Evolutionary conservation across 768 basidiomycete genomes (phyloP), one percentile per base, ranked within the genome.

Genomic region (Boletus barrowsii): DNA sequence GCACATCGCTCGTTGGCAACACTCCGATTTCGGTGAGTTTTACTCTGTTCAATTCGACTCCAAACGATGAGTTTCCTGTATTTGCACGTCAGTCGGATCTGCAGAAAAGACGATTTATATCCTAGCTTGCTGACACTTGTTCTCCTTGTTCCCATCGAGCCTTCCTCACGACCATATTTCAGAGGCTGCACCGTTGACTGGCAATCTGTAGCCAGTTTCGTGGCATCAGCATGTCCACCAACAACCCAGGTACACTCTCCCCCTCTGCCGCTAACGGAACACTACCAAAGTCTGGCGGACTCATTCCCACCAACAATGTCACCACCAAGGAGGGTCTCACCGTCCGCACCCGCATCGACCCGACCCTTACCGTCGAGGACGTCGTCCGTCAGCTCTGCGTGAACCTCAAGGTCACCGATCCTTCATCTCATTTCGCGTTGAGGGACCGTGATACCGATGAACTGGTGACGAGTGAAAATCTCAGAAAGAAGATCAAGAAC

Each of bases 251-350:
- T 35, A 5, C 33, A 35, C 33, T 35, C 33, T 35, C 33, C 13
- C 69, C 58, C 72, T 66, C 65, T 42, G 35, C 64, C 48, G 35
- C 66, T 15, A 68, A 67, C 45, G 76, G 77, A 51, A 54, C 71
- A 10, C 66, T 68, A 51, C 58, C 69, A 48, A 78, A 78, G 69
- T 65, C 74, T 7, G 68, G 76, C 7, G 68, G 56, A 26, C 76
- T 91, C 32, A 81, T 91, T 3, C 91, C 91, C 9, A 93, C 91
- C 10, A 93, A 93, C 71, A 89, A 80, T 53, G 89, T 93, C 47
- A 85, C 88, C 3, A 90, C 87, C 8, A 82, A 78, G 52, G 86
- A 89, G 18, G 89, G 89, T 41, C 62, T 79, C 30, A 84, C 84
- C 42, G 89, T 93, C 20, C 85, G 90, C 57, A 86, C 89, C 11